Evolutionary conservation across 2,329 filamentous ascomycete genomes (phyloP), one percentile per base, ranked within the genome.

Genomic region (Exserohilum rostratum): DNA sequence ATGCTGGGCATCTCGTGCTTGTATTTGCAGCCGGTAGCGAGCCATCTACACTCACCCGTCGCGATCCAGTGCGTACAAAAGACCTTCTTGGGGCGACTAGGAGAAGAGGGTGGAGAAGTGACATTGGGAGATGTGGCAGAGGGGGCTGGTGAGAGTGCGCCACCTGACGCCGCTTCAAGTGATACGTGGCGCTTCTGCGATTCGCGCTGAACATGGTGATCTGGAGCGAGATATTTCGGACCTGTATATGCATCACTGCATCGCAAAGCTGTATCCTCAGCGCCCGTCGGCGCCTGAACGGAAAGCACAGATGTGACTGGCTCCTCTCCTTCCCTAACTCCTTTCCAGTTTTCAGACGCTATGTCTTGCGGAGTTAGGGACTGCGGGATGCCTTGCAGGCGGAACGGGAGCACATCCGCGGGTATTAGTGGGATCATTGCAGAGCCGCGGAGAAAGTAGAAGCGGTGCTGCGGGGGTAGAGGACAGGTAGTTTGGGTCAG

Each of bases 1-100:
- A 80, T 80, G 60, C 92, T 86, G 0, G 93, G 93, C 89, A 96
- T 96, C 72, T 95, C 90, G 72, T 96, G 93, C 77, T 92, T 93
- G 80, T 87, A 96, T 61, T 88, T 86, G 78, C 93, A 96, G 0
- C 93, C 92, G 68, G 93, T 88, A 72, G 96, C 90, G 3, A 84
- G 87, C 73, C 91, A 97, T 58, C 89, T 89, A 72, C 93, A 97
- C 38, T 90, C 86, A 17, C 91, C 92, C 54, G 90, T 88, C 65
- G 90, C 87, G 50, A 96, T 88, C 92, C 92, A 97, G 74, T 93
- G 91, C 54, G 91, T 90, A 76, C 92, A 96, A 74, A 89, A 96
- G 20, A 27, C 79, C 72, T 96, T 96, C 66, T 83, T 85, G 5
- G 76, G 73, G 5, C 68, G 68, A 10, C n/a, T n/a, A n/a, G 63